These are phyloP conservation scores for Aciculoconidium aculeatum DNA, from an alignment of 805 yeast genomes.

Conservation along the genomic window DNA sequence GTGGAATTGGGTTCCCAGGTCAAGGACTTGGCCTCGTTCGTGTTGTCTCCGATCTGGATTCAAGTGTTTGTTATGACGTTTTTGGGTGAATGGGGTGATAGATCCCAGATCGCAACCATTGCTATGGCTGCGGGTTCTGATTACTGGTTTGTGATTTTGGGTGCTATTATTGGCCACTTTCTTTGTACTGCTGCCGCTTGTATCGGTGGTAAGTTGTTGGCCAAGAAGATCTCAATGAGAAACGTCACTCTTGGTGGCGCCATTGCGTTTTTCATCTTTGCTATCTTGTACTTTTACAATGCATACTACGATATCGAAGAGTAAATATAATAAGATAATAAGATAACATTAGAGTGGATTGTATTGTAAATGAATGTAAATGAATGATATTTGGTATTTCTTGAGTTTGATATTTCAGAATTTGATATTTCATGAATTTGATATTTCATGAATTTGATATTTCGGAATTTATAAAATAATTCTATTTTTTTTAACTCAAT, in stretches of 20 bases:
- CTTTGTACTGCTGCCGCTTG: conserved; percentile 89
- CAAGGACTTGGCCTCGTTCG: conserved; percentile 49
- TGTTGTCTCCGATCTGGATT: conserved; percentile 85
- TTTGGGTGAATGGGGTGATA: conserved; percentile 98
- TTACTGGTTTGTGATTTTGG: conserved; percentile 82
- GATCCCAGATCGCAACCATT: conserved; percentile 95
- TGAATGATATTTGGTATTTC: too few relatives aligned
- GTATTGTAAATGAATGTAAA: too few relatives aligned
- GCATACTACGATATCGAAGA: conserved; percentile 36
- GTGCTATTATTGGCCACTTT: conserved; percentile 87
- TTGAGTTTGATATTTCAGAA: too few relatives aligned
- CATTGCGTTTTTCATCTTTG: conserved; percentile 74
- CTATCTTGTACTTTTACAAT: conserved; percentile 72
- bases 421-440: too few relatives aligned
- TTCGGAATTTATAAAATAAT: too few relatives aligned
- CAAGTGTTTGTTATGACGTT: conserved; percentile 95
- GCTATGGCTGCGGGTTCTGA: conserved; percentile 98
- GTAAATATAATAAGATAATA: too few relatives aligned
- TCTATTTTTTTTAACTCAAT: too few relatives aligned
- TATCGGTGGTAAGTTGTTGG: conserved; percentile 84
- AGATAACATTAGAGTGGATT: too few relatives aligned
- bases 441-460: too few relatives aligned
- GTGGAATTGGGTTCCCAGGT: conserved; percentile 33
- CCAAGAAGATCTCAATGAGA: conserved; percentile 85
- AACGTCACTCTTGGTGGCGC: conserved; percentile 92